Base-by-base conservation (phyloP, 495 filamentous ascomycete species). In the Xylaria scruposa region DNA sequence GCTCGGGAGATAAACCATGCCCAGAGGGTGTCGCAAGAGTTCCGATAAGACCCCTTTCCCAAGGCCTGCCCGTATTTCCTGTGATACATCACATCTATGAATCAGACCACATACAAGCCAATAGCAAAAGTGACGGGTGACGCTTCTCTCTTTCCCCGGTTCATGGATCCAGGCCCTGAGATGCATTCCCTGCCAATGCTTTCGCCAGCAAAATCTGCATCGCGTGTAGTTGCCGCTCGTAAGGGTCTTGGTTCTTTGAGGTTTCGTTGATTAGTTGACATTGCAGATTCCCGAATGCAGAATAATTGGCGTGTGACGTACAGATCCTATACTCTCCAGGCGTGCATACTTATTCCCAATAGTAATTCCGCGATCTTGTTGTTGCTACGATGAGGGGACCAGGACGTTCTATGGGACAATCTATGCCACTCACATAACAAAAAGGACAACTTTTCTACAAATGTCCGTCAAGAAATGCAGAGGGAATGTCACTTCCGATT, bases 81-180 rank as follows among this genome's bases (percentile, higher is more conserved):
- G 58, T 60, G 31, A 60, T 38, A 60, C 38, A 60, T 60, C 58
- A 60, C 33, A 60, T 60, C 31, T 59, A 6, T 2, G 9, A 2
- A 59, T 19, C 15, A 33, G 26, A 59, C 31, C 53, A 59, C 26
- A 15, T n/a, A 59, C 54, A 36, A 17, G 1, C 54, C 54, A 59
- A 59, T 59, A n/a, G 54, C 54, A n/a, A 29, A 36, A 0, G 54
- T n/a, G 19, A n/a, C 26, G 17, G 19, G 6, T 10, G 17, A 24
- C 15, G 15, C 9, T n/a, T 4, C 10, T 38, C 13, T 38, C 17
- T 38, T 12, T 38, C 33, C 19, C 58, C 15, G 58, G 26, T 5
- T 31, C 26, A 5, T 31, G 54, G 54, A 5, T 17, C 13, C 54
- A n/a, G n/a, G n/a, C n/a, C n/a, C n/a, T n/a, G n/a, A n/a, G n/a